Percentiles rank a stretch among this genome's conserved stretches.
Conservation (phyloP, 345 rosid genomes). For the Salix dunnii region DNA sequence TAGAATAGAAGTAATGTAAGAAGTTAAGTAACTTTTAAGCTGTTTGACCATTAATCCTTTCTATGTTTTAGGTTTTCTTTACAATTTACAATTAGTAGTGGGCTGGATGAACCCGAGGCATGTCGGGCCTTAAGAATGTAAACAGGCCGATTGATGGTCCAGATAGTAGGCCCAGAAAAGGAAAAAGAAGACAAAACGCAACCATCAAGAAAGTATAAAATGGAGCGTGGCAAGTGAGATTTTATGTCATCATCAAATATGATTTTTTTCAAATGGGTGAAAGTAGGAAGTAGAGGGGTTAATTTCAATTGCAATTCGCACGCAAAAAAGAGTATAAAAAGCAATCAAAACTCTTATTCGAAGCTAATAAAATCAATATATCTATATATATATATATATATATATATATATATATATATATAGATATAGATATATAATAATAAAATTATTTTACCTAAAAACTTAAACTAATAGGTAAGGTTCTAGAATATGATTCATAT, state of each 20-base stretch:
- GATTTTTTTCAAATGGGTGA: not conserved
- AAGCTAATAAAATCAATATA: not conserved
- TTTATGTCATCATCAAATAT: not conserved
- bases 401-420: too few species aligned
- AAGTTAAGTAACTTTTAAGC: not conserved
- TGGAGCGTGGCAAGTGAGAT: not conserved
- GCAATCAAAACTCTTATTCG: not conserved
- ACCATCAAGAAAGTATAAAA: too few species aligned
- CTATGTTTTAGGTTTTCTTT: not conserved
- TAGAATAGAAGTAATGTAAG: not conserved
- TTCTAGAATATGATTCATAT: too few species aligned
- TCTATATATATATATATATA: not conserved
- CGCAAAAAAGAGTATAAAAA: not conserved
- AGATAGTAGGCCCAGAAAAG: not conserved
- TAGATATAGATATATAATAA: too few species aligned
- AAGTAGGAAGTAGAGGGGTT: not conserved
- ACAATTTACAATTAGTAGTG: not conserved
- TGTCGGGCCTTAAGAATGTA: not conserved
- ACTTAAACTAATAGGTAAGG: too few species aligned
- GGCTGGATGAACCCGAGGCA: not conserved
- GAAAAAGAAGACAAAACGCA: not conserved
- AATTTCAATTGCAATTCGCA: not conserved
- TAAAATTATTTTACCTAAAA: too few species aligned
- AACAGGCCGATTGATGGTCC: not conserved
- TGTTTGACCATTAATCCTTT: not conserved